phyloP scores from a whole-genome alignment of 1,284 basidiomycete genomes.

The Inonotus hispidus region DNA sequence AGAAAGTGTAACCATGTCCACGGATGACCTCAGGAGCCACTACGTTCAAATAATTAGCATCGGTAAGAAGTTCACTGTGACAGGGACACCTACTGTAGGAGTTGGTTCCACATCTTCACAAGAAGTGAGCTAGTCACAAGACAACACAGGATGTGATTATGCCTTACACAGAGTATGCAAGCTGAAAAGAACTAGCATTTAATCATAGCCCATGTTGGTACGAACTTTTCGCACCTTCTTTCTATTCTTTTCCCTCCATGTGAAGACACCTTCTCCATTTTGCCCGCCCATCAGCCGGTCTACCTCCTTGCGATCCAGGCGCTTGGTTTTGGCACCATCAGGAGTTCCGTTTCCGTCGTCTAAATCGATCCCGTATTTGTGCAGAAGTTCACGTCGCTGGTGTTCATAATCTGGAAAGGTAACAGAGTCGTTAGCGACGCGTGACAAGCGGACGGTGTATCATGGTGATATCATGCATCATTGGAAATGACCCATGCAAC shows the following conservation, averaged over 20 bases:
- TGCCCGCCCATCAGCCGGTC: slow-evolving; percentile 77
- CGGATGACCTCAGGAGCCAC: slow-evolving; percentile 96
- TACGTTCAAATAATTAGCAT: slow-evolving; percentile 29
- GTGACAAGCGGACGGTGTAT: neutral
- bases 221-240: slow-evolving; percentile 55
- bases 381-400: slow-evolving; percentile 82
- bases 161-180: slow-evolving; percentile 89
- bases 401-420: slow-evolving; percentile 82
- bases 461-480: neutral
- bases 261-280: slow-evolving; percentile 77
- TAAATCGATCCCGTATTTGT: slow-evolving; percentile 92
- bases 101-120: slow-evolving; percentile 74
- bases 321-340: slow-evolving; percentile 64
- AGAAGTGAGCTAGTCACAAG: slow-evolving; percentile 14
- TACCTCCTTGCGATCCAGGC: slow-evolving; percentile 72
- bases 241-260: slow-evolving; percentile 91
- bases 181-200: slow-evolving; percentile 34
- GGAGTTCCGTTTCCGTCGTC: slow-evolving; percentile 66
- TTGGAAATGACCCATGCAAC: slow-evolving; percentile 11
- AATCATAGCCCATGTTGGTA: slow-evolving; percentile 4
- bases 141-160: slow-evolving; percentile 6
- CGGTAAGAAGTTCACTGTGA: neutral
- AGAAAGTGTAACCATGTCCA: slow-evolving; percentile 88
- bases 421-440: neutral
- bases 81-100: slow-evolving; percentile 70